Percentiles rank a stretch among this genome's conserved stretches.
Evolutionary conservation across 2,329 filamentous ascomycete genomes (phyloP).

Genomic region (Stachybotrys echinatus): DNA sequence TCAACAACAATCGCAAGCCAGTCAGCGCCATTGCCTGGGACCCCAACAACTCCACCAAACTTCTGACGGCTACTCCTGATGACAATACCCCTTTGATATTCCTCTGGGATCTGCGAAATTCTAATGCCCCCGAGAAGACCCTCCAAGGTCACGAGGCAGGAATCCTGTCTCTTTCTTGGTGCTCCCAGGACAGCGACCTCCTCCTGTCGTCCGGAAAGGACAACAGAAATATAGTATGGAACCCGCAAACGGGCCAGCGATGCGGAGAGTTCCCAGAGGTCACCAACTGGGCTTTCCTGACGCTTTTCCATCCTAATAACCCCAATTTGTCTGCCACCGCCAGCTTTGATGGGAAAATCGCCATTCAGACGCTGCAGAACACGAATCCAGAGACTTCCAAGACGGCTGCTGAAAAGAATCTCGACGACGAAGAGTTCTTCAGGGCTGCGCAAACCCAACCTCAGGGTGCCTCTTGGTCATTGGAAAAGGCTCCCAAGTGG

Average conservation of each 20-base stretch:
- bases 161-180: slow-evolving; percentile 93
- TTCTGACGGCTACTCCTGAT: slow-evolving; percentile 86
- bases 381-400: slow-evolving; percentile 75
- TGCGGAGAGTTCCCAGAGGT: slow-evolving; percentile 94
- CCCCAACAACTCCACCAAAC: slow-evolving; percentile 88
- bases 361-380: slow-evolving; percentile 89
- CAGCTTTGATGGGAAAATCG: slow-evolving; percentile 95
- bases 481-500: slow-evolving; percentile 85
- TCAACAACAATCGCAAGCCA: slow-evolving; percentile 92
- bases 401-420: slow-evolving; percentile 57
- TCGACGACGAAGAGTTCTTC: slow-evolving; percentile 96
- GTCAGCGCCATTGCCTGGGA: slow-evolving; percentile 98
- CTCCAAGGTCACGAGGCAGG: slow-evolving; percentile 92
- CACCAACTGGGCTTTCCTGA: slow-evolving; percentile 99
- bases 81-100: slow-evolving; percentile 84
- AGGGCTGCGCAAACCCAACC: slow-evolving; percentile 87
- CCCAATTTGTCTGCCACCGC: slow-evolving; percentile 90
- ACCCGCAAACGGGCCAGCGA: slow-evolving; percentile 81
- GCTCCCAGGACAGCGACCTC: slow-evolving; percentile 80
- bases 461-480: slow-evolving; percentile 82
- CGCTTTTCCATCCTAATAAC: slow-evolving; percentile 89
- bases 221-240: slow-evolving; percentile 93
- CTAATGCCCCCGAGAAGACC: slow-evolving; percentile 85
- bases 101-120: slow-evolving; percentile 93
- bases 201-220: slow-evolving; percentile 94